These are phyloP conservation scores for Domatiomyces catenatus DNA, from an alignment of 2,329 filamentous ascomycete species.

Conservation along the genomic window DNA sequence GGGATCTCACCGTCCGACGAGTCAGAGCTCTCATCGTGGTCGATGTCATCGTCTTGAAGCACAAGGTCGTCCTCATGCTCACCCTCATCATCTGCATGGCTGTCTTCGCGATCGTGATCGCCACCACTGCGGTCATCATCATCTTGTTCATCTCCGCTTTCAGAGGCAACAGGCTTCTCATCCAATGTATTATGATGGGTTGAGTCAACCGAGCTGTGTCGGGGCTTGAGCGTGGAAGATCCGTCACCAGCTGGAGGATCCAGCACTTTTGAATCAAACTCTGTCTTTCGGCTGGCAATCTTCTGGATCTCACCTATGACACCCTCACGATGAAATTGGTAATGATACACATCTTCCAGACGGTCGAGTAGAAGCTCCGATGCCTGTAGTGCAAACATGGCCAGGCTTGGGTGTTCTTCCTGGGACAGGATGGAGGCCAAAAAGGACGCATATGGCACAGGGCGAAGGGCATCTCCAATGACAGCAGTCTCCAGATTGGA, in stretches of 20 bases:
- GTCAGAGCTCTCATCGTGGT: slow-evolving; percentile 53
- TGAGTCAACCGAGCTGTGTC: slow-evolving; percentile 5
- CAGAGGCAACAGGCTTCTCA: slow-evolving; percentile 22
- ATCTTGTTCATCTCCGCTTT: slow-evolving; percentile 33
- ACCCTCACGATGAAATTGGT: slow-evolving; percentile 93
- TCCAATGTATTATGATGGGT: slow-evolving; percentile 22
- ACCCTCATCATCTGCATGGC: slow-evolving; percentile 30
- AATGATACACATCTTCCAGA: slow-evolving; percentile 74
- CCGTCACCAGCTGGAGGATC: slow-evolving; percentile 7
- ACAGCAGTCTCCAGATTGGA: slow-evolving; percentile 81
- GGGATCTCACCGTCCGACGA: slow-evolving; percentile 30
- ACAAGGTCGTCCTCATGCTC: slow-evolving; percentile 37
- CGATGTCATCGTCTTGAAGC: slow-evolving; percentile 36
- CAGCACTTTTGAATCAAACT: slow-evolving; percentile 16
- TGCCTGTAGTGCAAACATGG: slow-evolving; percentile 75
- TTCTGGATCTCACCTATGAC: slow-evolving; percentile 84
- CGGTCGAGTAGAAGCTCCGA: slow-evolving; percentile 75
- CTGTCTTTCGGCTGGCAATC: slow-evolving; percentile 41
- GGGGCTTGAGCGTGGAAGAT: not conserved
- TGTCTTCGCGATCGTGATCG: slow-evolving; percentile 36
- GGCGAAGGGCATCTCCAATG: slow-evolving; percentile 66
- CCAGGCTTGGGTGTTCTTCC: slow-evolving; percentile 75
- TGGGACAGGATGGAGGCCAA: slow-evolving; percentile 89
- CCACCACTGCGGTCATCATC: slow-evolving; percentile 39
- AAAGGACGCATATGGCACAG: slow-evolving; percentile 90